Percentiles rank a stretch among this genome's conserved stretches.
Evolutionary conservation across 805 yeast species (phyloP).

Genomic region (Yarrowia sp.): DNA sequence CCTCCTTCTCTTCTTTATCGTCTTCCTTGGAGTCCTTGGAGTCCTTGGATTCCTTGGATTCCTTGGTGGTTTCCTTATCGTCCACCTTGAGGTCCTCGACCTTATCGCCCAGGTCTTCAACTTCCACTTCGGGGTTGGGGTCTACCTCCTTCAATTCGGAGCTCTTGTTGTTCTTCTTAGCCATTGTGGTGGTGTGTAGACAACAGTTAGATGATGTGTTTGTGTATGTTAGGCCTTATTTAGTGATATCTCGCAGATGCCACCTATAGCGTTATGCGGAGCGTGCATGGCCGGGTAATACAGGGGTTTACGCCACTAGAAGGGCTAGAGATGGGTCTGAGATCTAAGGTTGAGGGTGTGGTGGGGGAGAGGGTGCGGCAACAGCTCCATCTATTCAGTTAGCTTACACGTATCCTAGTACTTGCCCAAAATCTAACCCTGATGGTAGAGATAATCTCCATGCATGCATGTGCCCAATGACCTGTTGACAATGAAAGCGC

Average conservation of each 20-base stretch:
- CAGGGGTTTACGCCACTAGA: constrained; percentile 9
- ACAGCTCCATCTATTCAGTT: no score
- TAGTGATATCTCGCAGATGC: constrained; percentile 34
- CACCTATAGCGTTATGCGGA: constrained; percentile 37
- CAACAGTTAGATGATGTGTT: neutral
- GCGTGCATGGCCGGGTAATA: constrained; percentile 36
- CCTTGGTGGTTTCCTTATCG: constrained; percentile 38
- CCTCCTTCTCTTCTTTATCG: constrained; percentile 25
- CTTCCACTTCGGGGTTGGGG: constrained; percentile 17
- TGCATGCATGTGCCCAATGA: constrained; percentile 35
- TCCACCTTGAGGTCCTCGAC: constrained; percentile 11
- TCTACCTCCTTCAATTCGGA: constrained; percentile 33
- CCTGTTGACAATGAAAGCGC: constrained; percentile 23
- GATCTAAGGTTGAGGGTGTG: no score
- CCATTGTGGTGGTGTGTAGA: constrained; percentile 3
- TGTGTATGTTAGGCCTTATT: constrained; percentile 26
- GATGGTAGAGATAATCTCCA: constrained; percentile 14
- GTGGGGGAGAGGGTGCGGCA: no score
- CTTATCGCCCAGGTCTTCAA: constrained; percentile 27
- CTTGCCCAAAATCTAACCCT: neutral
- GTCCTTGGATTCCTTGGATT: constrained; percentile 13
- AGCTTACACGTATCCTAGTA: neutral
- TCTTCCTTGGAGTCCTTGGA: constrained; percentile 5
- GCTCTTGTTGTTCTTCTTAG: constrained; percentile 28
- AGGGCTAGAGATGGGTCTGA: constrained; percentile 1